phyloP scores from a whole-genome alignment of 768 basidiomycete species.

The Mrakia frigida region DNA sequence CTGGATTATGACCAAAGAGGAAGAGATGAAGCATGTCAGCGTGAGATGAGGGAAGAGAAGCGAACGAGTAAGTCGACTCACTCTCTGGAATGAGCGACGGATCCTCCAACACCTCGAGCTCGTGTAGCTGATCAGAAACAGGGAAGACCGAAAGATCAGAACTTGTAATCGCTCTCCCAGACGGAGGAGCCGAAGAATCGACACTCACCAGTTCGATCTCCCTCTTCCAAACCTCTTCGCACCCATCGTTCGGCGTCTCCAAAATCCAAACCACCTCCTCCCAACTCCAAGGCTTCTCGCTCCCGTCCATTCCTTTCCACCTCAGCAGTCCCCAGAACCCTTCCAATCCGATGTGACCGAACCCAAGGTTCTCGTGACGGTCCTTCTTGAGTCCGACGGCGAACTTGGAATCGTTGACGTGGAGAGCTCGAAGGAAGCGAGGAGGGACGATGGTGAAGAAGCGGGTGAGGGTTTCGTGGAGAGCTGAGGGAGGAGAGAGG shows the following conservation, averaged over 20 bases:
- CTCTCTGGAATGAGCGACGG: slow-evolving; percentile 13
- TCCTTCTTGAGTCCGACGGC: slow-evolving; percentile 62
- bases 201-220: slow-evolving; percentile 60
- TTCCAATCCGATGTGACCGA: slow-evolving; percentile 50
- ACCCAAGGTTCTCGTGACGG: slow-evolving; percentile 76
- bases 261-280: slow-evolving; percentile 19
- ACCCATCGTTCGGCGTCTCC: slow-evolving; percentile 59
- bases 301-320: slow-evolving; percentile 22
- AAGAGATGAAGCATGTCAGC: background rate
- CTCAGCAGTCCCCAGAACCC: slow-evolving; percentile 19
- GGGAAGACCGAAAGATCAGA: background rate
- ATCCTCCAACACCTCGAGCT: slow-evolving; percentile 41
- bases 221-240: slow-evolving; percentile 62
- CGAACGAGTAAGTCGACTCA: background rate
- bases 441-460: slow-evolving; percentile 67
- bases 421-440: slow-evolving; percentile 71
- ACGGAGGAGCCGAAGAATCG: too few relatives aligned
- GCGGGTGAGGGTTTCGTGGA: slow-evolving; percentile 51
- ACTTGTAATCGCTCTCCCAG: too few relatives aligned
- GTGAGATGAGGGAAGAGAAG: background rate
- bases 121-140: slow-evolving; percentile 46
- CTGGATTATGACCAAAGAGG: background rate
- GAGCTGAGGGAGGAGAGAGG: slow-evolving; percentile 54
- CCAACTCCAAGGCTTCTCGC: slow-evolving; percentile 4
- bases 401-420: slow-evolving; percentile 77